phyloP scores from a whole-genome alignment of 2,329 filamentous ascomycete genomes.

The Curvularia hawaiiensis region DNA sequence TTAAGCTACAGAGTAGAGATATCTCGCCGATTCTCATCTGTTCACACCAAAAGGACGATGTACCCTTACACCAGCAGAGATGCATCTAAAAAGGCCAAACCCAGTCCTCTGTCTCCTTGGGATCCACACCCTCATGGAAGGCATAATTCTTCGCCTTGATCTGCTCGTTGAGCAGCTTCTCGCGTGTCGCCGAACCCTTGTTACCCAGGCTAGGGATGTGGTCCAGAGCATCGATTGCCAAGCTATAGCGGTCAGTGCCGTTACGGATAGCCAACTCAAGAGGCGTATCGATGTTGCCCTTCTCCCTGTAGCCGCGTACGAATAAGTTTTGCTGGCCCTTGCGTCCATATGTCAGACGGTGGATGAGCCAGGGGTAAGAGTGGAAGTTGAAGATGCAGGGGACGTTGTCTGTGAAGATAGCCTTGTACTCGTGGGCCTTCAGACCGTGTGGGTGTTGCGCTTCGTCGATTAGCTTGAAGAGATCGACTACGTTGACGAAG shows the following conservation, averaged over 20 bases:
- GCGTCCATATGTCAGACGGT: conserved; percentile 76
- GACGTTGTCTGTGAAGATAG: conserved; percentile 73
- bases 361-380: conserved; percentile 80
- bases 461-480: conserved; percentile 78
- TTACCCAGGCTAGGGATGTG: conserved; percentile 67
- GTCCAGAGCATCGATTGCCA: conserved; percentile 79
- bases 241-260: conserved; percentile 75
- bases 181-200: conserved; percentile 64
- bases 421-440: conserved; percentile 61
- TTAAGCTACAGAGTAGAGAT: neutral
- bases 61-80: neutral
- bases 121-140: conserved; percentile 72
- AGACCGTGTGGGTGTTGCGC: conserved; percentile 76
- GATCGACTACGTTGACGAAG: conserved; percentile 79
- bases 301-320: conserved; percentile 80
- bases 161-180: conserved; percentile 68
- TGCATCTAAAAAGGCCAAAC: conserved; percentile 60
- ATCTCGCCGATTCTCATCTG: neutral
- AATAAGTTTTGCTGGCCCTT: conserved; percentile 70
- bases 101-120: conserved; percentile 68
- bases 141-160: conserved; percentile 68
- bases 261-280: conserved; percentile 80
- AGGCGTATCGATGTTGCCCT: conserved; percentile 83
- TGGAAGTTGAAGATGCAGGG: conserved; percentile 86
- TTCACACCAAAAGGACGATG: neutral